Evolutionary conservation across 768 basidiomycete species (phyloP), one percentile per base, ranked within the genome.

Genomic region (Pisolithus sp.): DNA sequence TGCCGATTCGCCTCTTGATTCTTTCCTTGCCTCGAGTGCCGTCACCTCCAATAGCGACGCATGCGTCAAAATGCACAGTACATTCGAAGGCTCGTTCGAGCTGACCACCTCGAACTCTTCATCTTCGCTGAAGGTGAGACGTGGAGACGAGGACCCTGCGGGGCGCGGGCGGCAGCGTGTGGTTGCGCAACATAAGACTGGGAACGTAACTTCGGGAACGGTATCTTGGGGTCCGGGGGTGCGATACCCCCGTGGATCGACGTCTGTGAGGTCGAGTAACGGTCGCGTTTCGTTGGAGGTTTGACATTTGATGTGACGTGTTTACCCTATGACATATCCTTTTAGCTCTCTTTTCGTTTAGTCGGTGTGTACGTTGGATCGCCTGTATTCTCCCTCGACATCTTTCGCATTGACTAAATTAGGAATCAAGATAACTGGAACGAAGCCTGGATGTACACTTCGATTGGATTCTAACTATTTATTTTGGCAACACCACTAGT

Each of bases 81-180:
- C 71, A 15, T 78, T 61, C 48, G 75, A 78, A 48, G 77, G 77
- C 38, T 48, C 49, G 18, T 76, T 71, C 55, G 56, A 54, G 6
- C 53, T 72, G 23, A 13, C 42, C 36, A 69, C 73, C 36, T 62
- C 62, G 7, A 67, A 67, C 1, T 3, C 21, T 0, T 41, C 38
- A 1, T 34, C 58, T 1, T 40, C 7, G 30, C 4, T 45, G 20
- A 10, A 28, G 26, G 59, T 66, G 10, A 17, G 30, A 3, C 46
- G 20, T 7, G 43, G 43, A 45, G 43, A 56, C 0, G 54, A 38
- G 48, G 69, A 70, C 53, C 70, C 73, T 20, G 56, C 65, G 0
- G 66, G 73, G 23, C 52, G 44, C 21, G 66, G 67, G 1, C 59
- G 74, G 38, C 49, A 52, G 0, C 66, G 76, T 0, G 20, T 52